Conservation (phyloP, 2,329 filamentous ascomycete species). For the Phaeosphaeriaceae sp. region DNA sequence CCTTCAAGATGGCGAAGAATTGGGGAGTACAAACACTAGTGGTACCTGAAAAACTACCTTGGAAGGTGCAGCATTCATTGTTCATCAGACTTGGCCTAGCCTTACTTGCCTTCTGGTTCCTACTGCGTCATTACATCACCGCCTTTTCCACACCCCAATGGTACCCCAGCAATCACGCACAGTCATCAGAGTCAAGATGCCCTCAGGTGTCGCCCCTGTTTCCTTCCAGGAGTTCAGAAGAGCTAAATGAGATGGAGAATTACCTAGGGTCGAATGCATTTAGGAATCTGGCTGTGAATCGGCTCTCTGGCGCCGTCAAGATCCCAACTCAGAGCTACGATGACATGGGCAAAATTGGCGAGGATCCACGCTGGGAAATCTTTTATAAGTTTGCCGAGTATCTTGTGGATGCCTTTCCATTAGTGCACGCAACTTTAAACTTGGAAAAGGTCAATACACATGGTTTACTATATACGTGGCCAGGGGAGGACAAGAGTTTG, state of each 20-base stretch:
- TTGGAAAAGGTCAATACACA: conserved; percentile 65
- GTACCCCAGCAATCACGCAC: conserved; percentile 10
- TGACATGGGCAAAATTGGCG: conserved; percentile 60
- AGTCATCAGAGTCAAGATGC: conserved; percentile 25
- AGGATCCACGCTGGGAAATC: conserved; percentile 65
- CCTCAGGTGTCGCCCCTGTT: conserved; percentile 36
- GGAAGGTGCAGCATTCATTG: background rate
- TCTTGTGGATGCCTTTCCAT: conserved; percentile 36
- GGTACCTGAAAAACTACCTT: conserved; percentile 1
- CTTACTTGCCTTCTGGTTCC: conserved; percentile 11
- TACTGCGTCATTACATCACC: conserved; percentile 23
- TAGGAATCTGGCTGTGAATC: conserved; percentile 38
- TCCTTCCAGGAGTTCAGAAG: conserved; percentile 30
- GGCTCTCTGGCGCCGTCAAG: conserved; percentile 57
- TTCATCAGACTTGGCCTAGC: conserved; percentile 13
- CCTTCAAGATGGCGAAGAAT: conserved; percentile 19
- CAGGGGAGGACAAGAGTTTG: conserved; percentile 57
- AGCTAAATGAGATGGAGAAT: conserved; percentile 35
- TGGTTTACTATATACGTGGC: conserved; percentile 64
- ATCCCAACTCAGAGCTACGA: conserved; percentile 64
- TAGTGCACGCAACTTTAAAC: conserved; percentile 51
- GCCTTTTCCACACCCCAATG: conserved; percentile 11
- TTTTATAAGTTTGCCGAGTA: conserved; percentile 61
- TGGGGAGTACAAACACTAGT: conserved; percentile 10
- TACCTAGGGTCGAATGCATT: conserved; percentile 38